phyloP scores from a whole-genome alignment of 2,329 filamentous ascomycete species.

The Fusarium aywerte region DNA sequence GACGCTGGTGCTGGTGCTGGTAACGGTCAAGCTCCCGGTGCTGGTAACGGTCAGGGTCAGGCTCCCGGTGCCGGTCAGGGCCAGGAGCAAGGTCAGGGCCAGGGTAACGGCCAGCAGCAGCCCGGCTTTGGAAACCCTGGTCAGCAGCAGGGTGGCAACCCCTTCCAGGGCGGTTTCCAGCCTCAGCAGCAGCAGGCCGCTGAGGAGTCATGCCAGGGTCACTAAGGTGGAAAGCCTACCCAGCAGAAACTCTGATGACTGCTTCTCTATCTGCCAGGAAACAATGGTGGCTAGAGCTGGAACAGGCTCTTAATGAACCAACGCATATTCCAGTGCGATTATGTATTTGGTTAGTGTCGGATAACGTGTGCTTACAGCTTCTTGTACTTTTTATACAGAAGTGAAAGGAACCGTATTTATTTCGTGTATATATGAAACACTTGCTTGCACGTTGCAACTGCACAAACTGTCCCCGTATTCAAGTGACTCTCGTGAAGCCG shows the following conservation, averaged over 20 bases:
- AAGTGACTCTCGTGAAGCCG: neutral
- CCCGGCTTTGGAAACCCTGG: neutral
- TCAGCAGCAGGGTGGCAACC: constrained; percentile 11
- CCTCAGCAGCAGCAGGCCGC: constrained; percentile 15
- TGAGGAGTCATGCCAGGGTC: constrained; percentile 17
- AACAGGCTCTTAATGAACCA: constrained; percentile 41
- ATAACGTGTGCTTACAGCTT: constrained; percentile 29
- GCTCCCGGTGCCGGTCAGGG: neutral
- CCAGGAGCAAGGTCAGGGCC: neutral
- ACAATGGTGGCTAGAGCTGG: constrained; percentile 41
- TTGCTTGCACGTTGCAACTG: neutral
- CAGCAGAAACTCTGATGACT: constrained; percentile 3
- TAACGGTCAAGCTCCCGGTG: neutral
- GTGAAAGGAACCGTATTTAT: constrained; percentile 5
- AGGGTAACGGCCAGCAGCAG: neutral
- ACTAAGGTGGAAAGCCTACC: constrained; percentile 1
- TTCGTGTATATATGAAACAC: constrained; percentile 21
- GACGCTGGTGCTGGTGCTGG: neutral
- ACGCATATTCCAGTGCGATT: constrained; percentile 42
- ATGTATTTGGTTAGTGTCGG: neutral
- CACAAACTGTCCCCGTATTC: neutral
- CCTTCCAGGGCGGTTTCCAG: constrained; percentile 12
- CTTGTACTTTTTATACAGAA: constrained; percentile 1
- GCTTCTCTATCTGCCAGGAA: constrained; percentile 38
- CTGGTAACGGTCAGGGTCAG: neutral